Conservation (phyloP, 345 rosid species). For the Cardamine resedifolia region DNA sequence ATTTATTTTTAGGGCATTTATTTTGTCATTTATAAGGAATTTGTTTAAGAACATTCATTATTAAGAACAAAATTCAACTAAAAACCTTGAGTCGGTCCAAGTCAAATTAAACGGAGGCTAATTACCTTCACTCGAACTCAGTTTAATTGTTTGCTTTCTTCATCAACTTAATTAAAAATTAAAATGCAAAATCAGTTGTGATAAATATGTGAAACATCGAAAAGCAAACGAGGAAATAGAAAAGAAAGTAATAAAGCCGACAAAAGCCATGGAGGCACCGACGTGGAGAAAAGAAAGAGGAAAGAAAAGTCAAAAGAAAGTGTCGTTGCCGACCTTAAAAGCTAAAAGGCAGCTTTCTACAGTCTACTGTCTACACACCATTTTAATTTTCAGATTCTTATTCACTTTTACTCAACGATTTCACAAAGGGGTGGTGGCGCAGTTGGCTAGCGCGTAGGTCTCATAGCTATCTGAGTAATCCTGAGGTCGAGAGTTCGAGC, state of each 20-base stretch:
- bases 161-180: no score
- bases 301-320: background rate
- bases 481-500: background rate
- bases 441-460: constrained; percentile 94
- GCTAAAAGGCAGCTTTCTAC: no score
- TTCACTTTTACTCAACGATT: no score
- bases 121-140: background rate
- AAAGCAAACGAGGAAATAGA: background rate
- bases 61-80: no score
- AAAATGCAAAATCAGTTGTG: background rate
- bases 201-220: background rate
- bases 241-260: background rate
- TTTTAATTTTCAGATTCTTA: no score
- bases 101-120: background rate
- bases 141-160: no score
- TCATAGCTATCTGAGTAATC: constrained; percentile 75
- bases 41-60: no score
- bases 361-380: no score
- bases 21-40: no score
- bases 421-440: constrained; percentile 72
- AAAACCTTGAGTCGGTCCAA: background rate
- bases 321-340: background rate
- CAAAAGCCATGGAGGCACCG: background rate
- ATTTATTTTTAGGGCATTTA: no score
- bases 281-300: background rate